Percentiles rank a stretch among this genome's conserved stretches.
phyloP scores from a whole-genome alignment of 83 land plant species.

The Picea abies region DNA sequence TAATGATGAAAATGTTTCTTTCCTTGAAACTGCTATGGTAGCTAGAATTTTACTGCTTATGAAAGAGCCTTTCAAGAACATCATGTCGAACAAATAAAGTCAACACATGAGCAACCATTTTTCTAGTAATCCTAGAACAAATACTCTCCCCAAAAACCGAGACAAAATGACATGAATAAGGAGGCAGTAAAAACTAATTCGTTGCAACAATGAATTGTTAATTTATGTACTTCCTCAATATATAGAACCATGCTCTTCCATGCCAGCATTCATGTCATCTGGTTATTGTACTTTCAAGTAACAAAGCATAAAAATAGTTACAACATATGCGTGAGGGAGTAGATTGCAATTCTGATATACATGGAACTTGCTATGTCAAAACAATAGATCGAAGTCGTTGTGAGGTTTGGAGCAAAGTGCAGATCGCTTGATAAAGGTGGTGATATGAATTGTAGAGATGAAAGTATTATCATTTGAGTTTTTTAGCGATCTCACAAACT shows the following conservation, averaged over 20 bases:
- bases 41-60: conserved; percentile 78
- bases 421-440: no score
- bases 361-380: no score
- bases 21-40: conserved; percentile 17
- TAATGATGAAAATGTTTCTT: conserved; percentile 20
- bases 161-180: conserved; percentile 39
- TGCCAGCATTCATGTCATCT: conserved; percentile 48
- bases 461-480: no score
- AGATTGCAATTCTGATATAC: no score
- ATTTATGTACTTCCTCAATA: conserved; percentile 88
- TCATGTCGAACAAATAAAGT: conserved; percentile 90
- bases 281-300: no score
- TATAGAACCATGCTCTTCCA: conserved; percentile 80
- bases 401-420: no score
- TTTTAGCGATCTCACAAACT: no score
- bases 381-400: no score
- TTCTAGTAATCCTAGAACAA: conserved; percentile 75
- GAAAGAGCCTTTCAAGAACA: conserved; percentile 88
- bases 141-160: conserved; percentile 64
- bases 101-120: conserved; percentile 85
- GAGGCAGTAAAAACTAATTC: conserved; percentile 84
- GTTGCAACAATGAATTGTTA: conserved; percentile 68
- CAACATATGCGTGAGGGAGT: background rate
- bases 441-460: no score
- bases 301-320: no score